A percentile compares a stretch with the other conserved stretches of the same genome.
Evolutionary conservation across 2,329 filamentous ascomycete species (phyloP).

Genomic region (Clonostachys byssicola): DNA sequence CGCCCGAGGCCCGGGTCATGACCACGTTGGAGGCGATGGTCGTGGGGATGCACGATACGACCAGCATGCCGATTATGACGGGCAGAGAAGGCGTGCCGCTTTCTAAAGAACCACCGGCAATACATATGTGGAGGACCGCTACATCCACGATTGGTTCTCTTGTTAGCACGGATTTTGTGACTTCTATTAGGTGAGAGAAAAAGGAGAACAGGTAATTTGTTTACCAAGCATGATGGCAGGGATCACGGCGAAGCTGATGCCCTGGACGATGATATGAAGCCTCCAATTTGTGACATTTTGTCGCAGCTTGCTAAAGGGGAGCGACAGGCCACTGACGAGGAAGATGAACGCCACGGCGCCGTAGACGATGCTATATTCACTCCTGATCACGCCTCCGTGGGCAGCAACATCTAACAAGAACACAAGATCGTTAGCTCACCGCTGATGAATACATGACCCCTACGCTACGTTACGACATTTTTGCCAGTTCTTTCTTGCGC

Average conservation of each 20-base stretch:
- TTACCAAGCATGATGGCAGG: slow-evolving; percentile 57
- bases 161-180: not conserved
- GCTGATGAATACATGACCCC: not conserved
- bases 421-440: not conserved
- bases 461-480: not conserved
- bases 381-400: slow-evolving; percentile 44
- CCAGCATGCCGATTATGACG: slow-evolving; percentile 63
- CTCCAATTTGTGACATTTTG: slow-evolving; percentile 63
- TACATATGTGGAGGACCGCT: slow-evolving; percentile 41
- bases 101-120: slow-evolving; percentile 39
- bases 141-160: not conserved
- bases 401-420: slow-evolving; percentile 36
- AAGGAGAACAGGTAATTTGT: slow-evolving; percentile 5
- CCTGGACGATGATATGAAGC: slow-evolving; percentile 63
- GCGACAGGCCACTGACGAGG: slow-evolving; percentile 65
- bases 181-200: not conserved
- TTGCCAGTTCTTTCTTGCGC: too few species aligned
- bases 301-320: slow-evolving; percentile 57
- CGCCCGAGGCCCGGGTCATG: slow-evolving; percentile 60
- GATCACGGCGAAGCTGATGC: slow-evolving; percentile 62
- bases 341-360: slow-evolving; percentile 67
- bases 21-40: slow-evolving; percentile 72
- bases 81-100: slow-evolving; percentile 58
- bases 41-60: slow-evolving; percentile 65
- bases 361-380: slow-evolving; percentile 59